Base-by-base conservation (phyloP, 2,329 filamentous ascomycete genomes). In the Emmonsia crescens region DNA sequence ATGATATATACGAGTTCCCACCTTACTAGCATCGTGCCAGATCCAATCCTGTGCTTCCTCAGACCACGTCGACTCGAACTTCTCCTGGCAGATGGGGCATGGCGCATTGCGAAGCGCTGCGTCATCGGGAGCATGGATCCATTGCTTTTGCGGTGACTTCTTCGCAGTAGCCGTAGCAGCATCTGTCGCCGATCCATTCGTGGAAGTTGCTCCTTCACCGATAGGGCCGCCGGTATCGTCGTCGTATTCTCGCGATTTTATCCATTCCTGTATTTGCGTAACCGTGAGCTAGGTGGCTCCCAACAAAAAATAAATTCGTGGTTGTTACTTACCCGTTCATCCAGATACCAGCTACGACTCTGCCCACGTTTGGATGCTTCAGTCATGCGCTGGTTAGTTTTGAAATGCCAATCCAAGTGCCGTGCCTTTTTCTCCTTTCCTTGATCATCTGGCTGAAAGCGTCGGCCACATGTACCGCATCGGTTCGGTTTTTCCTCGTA, bases 341-440 rank as follows among this genome's bases (percentile, higher is more conserved):
- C 90, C 57, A 96, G 86, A 72, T 96, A 96, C 91, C 91, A 97
- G 74, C 91, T 95, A 40, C 94, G 87, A 71, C 95, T 92, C 68
- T 95, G 89, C 38, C 89, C 91, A 64, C 90, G 84, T 72, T 90
- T 93, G 70, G 90, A 86, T 16, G 89, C 87, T 68, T 97, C 93
- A 2, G 86, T 86, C 76, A 95, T 90, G 54, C 91, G 87, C 70
- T 92, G 89, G 70, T 96, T 93, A 29, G 93, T 92, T 61, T 88
- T 87, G 77, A 99, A 99, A 75, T 99, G 94, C 94, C 94, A 99
- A 75, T 99, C 94, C 80, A 99, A 87, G 72, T 99, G 94, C 2
- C 88, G 85, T 29, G 87, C 89, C 78, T 97, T 97, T 78, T 89
- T 89, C 71, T 87, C 86, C 69, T 85, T 89, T 14, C 93, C 93